These are phyloP conservation scores for Pyronema domesticum DNA, from an alignment of 495 filamentous ascomycete genomes.

Conservation along the genomic window DNA sequence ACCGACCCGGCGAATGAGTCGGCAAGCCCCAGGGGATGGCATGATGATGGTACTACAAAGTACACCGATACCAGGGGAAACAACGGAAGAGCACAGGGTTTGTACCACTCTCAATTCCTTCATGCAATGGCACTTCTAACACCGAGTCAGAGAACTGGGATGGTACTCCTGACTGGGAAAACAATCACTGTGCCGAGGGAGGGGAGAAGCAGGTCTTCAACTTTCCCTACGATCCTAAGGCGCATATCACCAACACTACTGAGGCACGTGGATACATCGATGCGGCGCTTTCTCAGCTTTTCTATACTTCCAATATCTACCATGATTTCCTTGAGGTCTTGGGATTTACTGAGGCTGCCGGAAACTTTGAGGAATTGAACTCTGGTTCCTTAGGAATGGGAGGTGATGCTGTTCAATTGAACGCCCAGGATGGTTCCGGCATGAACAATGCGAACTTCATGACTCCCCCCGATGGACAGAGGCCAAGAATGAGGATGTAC, in stretches of 20 bases:
- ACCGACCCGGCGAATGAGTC: slow-evolving; percentile 26
- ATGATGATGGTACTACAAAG: slow-evolving; percentile 25
- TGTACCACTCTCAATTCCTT: neutral
- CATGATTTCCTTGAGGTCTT: slow-evolving; percentile 37
- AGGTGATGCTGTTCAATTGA: slow-evolving; percentile 35
- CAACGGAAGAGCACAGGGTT: slow-evolving; percentile 27
- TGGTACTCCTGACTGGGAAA: slow-evolving; percentile 26
- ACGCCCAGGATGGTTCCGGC: slow-evolving; percentile 36
- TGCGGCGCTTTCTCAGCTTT: slow-evolving; percentile 34
- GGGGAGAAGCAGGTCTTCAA: slow-evolving; percentile 25
- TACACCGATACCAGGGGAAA: slow-evolving; percentile 33
- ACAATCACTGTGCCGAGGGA: slow-evolving; percentile 29
- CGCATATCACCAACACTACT: slow-evolving; percentile 12
- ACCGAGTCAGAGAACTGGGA: slow-evolving; percentile 25
- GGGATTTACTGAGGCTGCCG: slow-evolving; percentile 36
- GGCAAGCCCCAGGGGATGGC: slow-evolving; percentile 31
- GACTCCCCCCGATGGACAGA: slow-evolving; percentile 33
- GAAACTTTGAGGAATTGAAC: slow-evolving; percentile 39
- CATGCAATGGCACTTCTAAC: slow-evolving; percentile 25
- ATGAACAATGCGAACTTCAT: slow-evolving; percentile 37
- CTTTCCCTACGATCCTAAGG: slow-evolving; percentile 25
- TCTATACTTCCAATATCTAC: slow-evolving; percentile 37
- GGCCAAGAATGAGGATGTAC: slow-evolving; percentile 36
- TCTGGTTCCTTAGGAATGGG: slow-evolving; percentile 30
- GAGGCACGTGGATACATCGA: slow-evolving; percentile 27